Conservation (phyloP, 2,329 filamentous ascomycete genomes). For the Monilinia polystroma region DNA sequence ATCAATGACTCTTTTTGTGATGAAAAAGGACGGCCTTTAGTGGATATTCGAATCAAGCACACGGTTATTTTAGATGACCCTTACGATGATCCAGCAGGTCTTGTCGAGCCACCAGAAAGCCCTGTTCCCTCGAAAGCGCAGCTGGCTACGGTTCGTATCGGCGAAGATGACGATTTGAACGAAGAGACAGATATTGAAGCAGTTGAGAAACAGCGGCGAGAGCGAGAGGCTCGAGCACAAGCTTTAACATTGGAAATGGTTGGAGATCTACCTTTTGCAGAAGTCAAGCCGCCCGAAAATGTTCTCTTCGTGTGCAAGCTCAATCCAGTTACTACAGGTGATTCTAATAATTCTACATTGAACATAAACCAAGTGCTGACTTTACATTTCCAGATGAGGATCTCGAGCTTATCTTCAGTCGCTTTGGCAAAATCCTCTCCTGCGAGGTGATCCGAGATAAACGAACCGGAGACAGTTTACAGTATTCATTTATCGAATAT, state of each 20-base stretch:
- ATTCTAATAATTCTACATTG: slow-evolving; percentile 11
- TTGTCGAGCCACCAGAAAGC: slow-evolving; percentile 75
- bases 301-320: slow-evolving; percentile 98
- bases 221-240: slow-evolving; percentile 89
- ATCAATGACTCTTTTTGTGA: slow-evolving; percentile 90
- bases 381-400: slow-evolving; percentile 65
- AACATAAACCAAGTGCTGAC: slow-evolving; percentile 20
- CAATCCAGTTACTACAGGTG: slow-evolving; percentile 84
- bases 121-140: slow-evolving; percentile 82
- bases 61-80: slow-evolving; percentile 91
- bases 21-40: slow-evolving; percentile 78
- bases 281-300: slow-evolving; percentile 96
- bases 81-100: slow-evolving; percentile 74
- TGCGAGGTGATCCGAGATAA: slow-evolving; percentile 96
- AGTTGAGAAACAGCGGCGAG: slow-evolving; percentile 74
- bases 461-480: slow-evolving; percentile 89
- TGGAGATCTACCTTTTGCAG: slow-evolving; percentile 93
- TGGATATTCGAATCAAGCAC: slow-evolving; percentile 93
- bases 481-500: slow-evolving; percentile 98
- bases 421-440: slow-evolving; percentile 90
- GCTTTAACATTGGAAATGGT: slow-evolving; percentile 97
- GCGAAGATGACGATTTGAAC: slow-evolving; percentile 79
- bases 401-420: slow-evolving; percentile 91
- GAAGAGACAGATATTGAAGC: slow-evolving; percentile 75
- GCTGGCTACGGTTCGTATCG: slow-evolving; percentile 86